phyloP scores from a whole-genome alignment of 1,139 yeast genomes.

The Lodderomyces beijingensis region DNA sequence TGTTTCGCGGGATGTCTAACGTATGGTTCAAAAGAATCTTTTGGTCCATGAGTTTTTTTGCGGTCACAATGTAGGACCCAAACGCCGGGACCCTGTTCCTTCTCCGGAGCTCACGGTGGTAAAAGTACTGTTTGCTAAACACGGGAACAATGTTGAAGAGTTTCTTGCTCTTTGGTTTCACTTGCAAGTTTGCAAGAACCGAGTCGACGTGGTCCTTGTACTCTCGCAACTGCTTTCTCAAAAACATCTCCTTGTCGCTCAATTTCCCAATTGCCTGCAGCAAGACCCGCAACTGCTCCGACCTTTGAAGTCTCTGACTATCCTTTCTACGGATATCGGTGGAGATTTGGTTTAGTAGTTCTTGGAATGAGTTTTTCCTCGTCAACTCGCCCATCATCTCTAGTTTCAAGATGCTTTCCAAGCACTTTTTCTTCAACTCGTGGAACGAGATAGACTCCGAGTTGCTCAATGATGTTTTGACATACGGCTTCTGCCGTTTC shows the following conservation, averaged over 20 bases:
- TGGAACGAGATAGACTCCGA: conserved; percentile 59
- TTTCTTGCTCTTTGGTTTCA: conserved; percentile 47
- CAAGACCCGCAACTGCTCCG: conserved; percentile 59
- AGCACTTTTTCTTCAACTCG: conserved; percentile 69
- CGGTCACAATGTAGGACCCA: conserved; percentile 81
- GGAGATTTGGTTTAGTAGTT: conserved; percentile 76
- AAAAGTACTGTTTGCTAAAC: conserved; percentile 76
- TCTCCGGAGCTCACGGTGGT: conserved; percentile 66
- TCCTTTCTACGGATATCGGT: conserved; percentile 78
- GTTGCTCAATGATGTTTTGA: conserved; percentile 47
- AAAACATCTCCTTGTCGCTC: conserved; percentile 56
- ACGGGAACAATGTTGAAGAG: conserved; percentile 54
- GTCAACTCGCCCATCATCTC: conserved; percentile 66
- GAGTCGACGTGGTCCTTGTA: conserved; percentile 68
- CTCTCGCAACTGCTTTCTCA: conserved; percentile 58
- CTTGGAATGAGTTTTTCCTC: conserved; percentile 72
- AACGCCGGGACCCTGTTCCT: conserved; percentile 68
- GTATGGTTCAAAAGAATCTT: conserved; percentile 54
- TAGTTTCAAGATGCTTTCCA: conserved; percentile 72
- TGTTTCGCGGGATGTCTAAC: conserved; percentile 44
- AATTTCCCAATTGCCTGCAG: conserved; percentile 57
- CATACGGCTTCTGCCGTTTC: conserved; percentile 19
- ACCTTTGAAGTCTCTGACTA: conserved; percentile 59
- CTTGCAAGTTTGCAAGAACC: conserved; percentile 61
- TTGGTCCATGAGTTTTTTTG: conserved; percentile 70